phyloP scores from a whole-genome alignment of 306 rosid genomes.

The Gillenia trifoliata region DNA sequence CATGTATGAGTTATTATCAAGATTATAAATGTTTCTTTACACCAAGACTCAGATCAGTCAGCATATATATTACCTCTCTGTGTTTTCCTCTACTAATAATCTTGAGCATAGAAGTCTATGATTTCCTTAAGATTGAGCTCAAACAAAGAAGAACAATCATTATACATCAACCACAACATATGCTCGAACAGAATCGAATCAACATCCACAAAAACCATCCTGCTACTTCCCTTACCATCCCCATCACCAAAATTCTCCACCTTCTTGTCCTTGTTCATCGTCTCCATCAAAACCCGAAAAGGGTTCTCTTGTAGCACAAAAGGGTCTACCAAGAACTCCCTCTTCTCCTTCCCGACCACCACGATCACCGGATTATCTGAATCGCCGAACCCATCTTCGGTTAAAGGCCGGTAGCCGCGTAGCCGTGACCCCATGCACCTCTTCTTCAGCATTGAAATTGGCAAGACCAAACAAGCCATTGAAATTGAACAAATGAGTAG shows the following conservation, averaged over 20 bases:
- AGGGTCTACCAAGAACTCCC: slow-evolving; percentile 76
- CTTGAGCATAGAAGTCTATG: slow-evolving; percentile 79
- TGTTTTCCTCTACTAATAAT: slow-evolving; percentile 16
- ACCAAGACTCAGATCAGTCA: not conserved
- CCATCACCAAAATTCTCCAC: not conserved
- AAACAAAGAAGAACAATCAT: slow-evolving; percentile 70
- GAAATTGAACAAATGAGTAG: not conserved
- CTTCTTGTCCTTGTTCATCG: slow-evolving; percentile 27
- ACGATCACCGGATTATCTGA: slow-evolving; percentile 51
- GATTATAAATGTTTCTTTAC: slow-evolving; percentile 1
- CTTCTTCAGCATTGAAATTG: slow-evolving; percentile 47
- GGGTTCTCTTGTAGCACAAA: slow-evolving; percentile 70
- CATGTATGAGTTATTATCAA: not conserved
- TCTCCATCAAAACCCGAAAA: slow-evolving; percentile 57
- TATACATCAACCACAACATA: slow-evolving; percentile 80
- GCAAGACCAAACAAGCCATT: slow-evolving; percentile 81
- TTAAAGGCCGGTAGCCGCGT: slow-evolving; percentile 37
- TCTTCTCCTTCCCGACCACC: slow-evolving; percentile 80
- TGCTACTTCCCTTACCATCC: slow-evolving; percentile 10
- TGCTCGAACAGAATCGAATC: slow-evolving; percentile 92
- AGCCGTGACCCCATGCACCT: slow-evolving; percentile 40
- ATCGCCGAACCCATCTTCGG: slow-evolving; percentile 25
- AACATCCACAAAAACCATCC: slow-evolving; percentile 63
- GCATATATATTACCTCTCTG: slow-evolving; percentile 17
- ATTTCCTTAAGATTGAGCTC: slow-evolving; percentile 72